Evolutionary conservation across 1,284 basidiomycete species (phyloP).

Genomic region (Athelia psychrophila): DNA sequence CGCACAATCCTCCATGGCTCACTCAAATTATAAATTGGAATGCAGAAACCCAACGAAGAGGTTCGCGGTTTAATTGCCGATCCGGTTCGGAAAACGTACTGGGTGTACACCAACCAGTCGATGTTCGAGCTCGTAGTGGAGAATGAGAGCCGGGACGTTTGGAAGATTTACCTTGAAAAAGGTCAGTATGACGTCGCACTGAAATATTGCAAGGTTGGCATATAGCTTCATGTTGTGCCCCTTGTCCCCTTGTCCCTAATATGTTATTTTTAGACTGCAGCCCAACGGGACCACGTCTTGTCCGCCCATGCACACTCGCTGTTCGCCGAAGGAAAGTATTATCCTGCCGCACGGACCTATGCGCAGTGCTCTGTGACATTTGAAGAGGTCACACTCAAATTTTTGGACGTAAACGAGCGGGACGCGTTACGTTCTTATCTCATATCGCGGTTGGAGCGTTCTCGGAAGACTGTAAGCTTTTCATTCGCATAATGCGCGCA

Average conservation of each 20-base stretch:
- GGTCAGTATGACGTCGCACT: slow-evolving; percentile 79
- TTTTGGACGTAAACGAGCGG: slow-evolving; percentile 88
- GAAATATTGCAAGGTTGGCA: slow-evolving; percentile 73
- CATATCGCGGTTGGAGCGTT: slow-evolving; percentile 81
- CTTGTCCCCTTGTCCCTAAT: neutral
- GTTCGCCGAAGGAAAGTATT: slow-evolving; percentile 81
- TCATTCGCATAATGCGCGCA: neutral
- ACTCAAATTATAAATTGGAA: slow-evolving; percentile 1
- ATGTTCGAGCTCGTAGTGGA: slow-evolving; percentile 87
- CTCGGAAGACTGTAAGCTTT: slow-evolving; percentile 62
- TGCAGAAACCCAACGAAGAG: slow-evolving; percentile 69
- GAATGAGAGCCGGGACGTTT: slow-evolving; percentile 93
- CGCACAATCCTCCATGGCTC: slow-evolving; percentile 2
- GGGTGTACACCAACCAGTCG: slow-evolving; percentile 90
- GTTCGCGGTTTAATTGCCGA: slow-evolving; percentile 80
- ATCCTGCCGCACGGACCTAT: slow-evolving; percentile 91
- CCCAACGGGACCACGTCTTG: slow-evolving; percentile 84
- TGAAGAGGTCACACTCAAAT: slow-evolving; percentile 90
- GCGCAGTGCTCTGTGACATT: slow-evolving; percentile 88
- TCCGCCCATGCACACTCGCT: slow-evolving; percentile 85
- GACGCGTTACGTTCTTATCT: slow-evolving; percentile 93
- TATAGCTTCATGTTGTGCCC: slow-evolving; percentile 2
- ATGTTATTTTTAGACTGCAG: slow-evolving; percentile 54
- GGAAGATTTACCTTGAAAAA: slow-evolving; percentile 87
- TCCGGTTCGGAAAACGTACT: slow-evolving; percentile 86